Base-by-base conservation (phyloP, 2,329 filamentous ascomycete species). In the Colletotrichum falcatum region DNA sequence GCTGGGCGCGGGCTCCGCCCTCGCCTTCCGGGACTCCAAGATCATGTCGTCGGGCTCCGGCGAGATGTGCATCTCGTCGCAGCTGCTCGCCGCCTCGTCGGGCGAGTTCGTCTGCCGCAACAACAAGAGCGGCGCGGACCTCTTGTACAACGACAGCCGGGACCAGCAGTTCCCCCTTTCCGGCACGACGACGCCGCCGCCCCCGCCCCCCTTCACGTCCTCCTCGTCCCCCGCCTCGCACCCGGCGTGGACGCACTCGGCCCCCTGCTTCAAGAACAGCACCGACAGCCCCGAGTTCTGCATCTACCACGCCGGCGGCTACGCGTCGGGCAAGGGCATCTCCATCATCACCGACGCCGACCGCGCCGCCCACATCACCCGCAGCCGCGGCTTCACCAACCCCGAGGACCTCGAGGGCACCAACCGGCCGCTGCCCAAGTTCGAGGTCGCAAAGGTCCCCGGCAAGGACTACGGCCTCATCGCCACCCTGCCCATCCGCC, bases 401-500 rank as follows among this genome's bases (percentile, higher is more conserved):
- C 74, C 77, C 2, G 73, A 74, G 0, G 65, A 66, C 5, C 67
- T 76, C 44, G 66, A 70, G 7, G 71, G 72, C 37, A 65, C 74
- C 37, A 81, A 80, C 67, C 64, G 72, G 49, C 61, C 68, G 1
- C 46, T 71, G 46, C 63, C 55, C 42, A 77, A 74, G 51, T 82
- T 79, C 74, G 73, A 76, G 54, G 76, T 82, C n/a, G 76, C 77
- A 30, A 76, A 76, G 12, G 77, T 83, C 39, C 79, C 79, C 9
- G 81, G 81, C 37, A 83, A 83, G 70, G 81, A 78, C 48, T 95
- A 77, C 69, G 82, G 82, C 35, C 72, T 83, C 6, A 76, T 82
- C 8, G 81, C 82, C 14, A 78, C 72, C 5, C 64, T 73, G 39
- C 75, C 74, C 70, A 79, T 83, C 72, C 68, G 73, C 37, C 75